phyloP scores from a whole-genome alignment of 352 stramenopile species.

The Phytophthora nicotianae region DNA sequence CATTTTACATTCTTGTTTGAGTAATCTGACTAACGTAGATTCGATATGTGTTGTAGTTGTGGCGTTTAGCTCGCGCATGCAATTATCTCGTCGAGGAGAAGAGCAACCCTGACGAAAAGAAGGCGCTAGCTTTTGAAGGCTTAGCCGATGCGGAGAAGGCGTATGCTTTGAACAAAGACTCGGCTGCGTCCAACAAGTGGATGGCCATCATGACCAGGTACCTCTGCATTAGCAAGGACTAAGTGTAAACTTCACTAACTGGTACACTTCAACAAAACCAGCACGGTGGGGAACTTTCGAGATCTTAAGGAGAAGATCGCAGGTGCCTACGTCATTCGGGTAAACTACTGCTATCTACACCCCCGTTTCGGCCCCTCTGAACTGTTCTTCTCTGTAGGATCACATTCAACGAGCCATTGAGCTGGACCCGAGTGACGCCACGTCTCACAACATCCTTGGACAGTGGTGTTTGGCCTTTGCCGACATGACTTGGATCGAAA shows the following conservation, averaged over 20 bases:
- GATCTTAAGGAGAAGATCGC: slow-evolving; percentile 77
- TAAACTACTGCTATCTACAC: slow-evolving; percentile 9
- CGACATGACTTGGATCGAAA: slow-evolving; percentile 82
- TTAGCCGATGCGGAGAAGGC: slow-evolving; percentile 56
- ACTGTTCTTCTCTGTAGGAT: slow-evolving; percentile 35
- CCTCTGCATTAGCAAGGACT: not conserved
- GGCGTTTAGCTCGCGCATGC: slow-evolving; percentile 63
- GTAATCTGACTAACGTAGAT: not conserved
- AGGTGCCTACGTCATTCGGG: slow-evolving; percentile 68
- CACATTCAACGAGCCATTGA: slow-evolving; percentile 76
- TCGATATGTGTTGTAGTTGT: slow-evolving; percentile 40
- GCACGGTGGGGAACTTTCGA: slow-evolving; percentile 62
- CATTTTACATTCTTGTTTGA: not conserved
- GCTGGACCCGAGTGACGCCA: slow-evolving; percentile 64
- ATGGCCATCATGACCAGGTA: slow-evolving; percentile 76
- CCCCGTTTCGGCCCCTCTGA: not conserved
- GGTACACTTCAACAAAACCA: slow-evolving; percentile 4
- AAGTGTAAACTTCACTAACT: slow-evolving; percentile 4
- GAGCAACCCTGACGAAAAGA: slow-evolving; percentile 52
- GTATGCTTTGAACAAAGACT: slow-evolving; percentile 51
- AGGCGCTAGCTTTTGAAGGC: slow-evolving; percentile 59
- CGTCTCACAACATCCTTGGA: slow-evolving; percentile 70
- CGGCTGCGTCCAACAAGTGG: slow-evolving; percentile 71
- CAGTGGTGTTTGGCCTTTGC: slow-evolving; percentile 83
- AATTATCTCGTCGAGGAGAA: slow-evolving; percentile 66